Base-by-base conservation (phyloP, 2,329 filamentous ascomycete species). In the Eutypella sp. region DNA sequence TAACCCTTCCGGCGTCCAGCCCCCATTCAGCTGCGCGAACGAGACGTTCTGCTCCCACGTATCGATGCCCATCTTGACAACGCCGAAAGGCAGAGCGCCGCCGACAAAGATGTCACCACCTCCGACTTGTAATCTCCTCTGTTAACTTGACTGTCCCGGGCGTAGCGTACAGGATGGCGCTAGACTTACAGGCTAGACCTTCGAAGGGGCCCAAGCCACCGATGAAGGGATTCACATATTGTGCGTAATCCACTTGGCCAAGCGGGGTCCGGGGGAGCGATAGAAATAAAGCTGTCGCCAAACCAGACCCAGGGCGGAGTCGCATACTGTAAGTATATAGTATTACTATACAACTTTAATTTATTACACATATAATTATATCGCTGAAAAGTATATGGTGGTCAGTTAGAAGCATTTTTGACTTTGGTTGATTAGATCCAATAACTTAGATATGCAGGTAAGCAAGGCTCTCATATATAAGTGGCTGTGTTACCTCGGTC, bases 151-250 rank as follows among this genome's bases (percentile, higher is more conserved):
- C 29, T 33, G 29, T 11, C 5, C 29, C 4, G 29, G 29, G 11
- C 5, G 5, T 11, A n/a, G 16, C 13, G 29, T 11, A n/a, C 13
- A 33, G 4, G 16, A 4, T 11, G 16, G 11, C 5, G 13, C 16
- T 33, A 5, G 29, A 33, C 29, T 33, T 54, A 46, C 67, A 73
- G 0, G 69, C 67, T 11, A 66, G 64, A 8, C 72, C 71, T 4
- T 68, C 64, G 3, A 66, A 60, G 0, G 69, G 67, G 0, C 73
- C 73, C 51, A 73, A 68, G 11, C 71, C 68, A 1, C 74, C 74
- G 39, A 76, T 73, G 45, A 78, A 73, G 0, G 68, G 70, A 48
- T 76, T 73, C 7, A 78, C 73, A 61, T 70, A 68, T 49, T 68
- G 53, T 1, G 68, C 56, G 46, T 66, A 71, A 51, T 72, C 61